Percentiles rank a stretch among this genome's conserved stretches.
phyloP scores from a whole-genome alignment of 2,329 filamentous ascomycete species.

The Sporothrix luriei region DNA sequence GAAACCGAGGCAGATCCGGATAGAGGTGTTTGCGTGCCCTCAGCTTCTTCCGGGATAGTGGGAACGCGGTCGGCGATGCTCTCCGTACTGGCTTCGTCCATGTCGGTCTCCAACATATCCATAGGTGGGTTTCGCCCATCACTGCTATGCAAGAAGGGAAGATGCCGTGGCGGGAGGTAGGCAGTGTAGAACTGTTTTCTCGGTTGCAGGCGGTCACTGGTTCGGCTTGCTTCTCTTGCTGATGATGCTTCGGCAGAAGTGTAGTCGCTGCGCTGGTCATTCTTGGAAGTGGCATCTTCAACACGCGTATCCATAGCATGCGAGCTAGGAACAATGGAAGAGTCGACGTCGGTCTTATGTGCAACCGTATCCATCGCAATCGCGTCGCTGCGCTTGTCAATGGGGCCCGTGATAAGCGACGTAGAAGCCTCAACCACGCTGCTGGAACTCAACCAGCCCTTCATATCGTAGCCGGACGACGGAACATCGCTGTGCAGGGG shows the following conservation, averaged over 20 bases:
- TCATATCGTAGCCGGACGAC: conserved; percentile 33
- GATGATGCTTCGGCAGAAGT: not conserved
- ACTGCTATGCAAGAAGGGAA: conserved; percentile 32
- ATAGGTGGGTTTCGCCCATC: not conserved
- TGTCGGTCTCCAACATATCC: conserved; percentile 22
- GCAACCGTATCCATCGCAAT: not conserved
- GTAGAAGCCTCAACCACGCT: conserved; percentile 16
- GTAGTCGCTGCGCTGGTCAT: conserved; percentile 20
- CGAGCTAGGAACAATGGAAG: not conserved
- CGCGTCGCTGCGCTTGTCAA: not conserved
- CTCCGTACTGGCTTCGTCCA: not conserved
- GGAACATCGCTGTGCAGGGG: conserved; percentile 29
- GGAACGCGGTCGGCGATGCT: not conserved
- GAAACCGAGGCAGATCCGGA: not conserved
- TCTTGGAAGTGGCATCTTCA: conserved; percentile 33
- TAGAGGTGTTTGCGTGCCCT: not conserved
- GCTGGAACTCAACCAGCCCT: conserved; percentile 30
- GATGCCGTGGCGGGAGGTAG: not conserved
- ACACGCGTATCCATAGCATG: conserved; percentile 25
- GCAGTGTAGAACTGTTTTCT: conserved; percentile 21
- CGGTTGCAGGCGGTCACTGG: not conserved
- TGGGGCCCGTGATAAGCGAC: not conserved
- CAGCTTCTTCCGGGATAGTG: not conserved
- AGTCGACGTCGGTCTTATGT: not conserved
- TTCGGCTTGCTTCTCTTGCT: not conserved